These are phyloP conservation scores for Colletotrichum gloeosporioides DNA, from an alignment of 2,329 filamentous ascomycete species.

Conservation along the genomic window DNA sequence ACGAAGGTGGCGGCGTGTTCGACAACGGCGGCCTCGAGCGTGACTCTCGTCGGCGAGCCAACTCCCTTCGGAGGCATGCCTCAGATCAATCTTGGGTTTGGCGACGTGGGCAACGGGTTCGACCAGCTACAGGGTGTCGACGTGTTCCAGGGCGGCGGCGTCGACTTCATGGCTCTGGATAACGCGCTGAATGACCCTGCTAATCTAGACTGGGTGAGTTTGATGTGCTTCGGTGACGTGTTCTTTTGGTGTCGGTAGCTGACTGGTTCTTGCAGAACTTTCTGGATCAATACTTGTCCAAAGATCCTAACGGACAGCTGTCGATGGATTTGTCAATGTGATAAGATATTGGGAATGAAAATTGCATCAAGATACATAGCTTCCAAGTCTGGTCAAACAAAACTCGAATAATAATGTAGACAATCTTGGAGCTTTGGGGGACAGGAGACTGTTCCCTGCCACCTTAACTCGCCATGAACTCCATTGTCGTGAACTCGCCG, in stretches of 20 bases:
- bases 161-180: constrained; percentile 41
- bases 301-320: background rate
- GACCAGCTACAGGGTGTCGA: background rate
- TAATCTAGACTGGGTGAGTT: constrained; percentile 46
- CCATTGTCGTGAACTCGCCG: background rate
- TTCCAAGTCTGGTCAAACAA: background rate
- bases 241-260: background rate
- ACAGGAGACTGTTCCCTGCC: background rate
- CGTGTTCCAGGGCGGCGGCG: constrained; percentile 30
- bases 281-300: constrained; percentile 31
- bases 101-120: background rate
- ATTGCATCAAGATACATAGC: background rate
- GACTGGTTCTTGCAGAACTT: constrained; percentile 23
- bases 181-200: constrained; percentile 37
- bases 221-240: background rate
- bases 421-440: background rate
- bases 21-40: background rate
- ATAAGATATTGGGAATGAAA: background rate
- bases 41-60: constrained; percentile 21
- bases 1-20: background rate
- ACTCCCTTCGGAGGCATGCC: background rate
- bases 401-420: background rate
- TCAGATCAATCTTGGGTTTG: background rate
- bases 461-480: background rate
- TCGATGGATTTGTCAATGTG: background rate